These are phyloP conservation scores for Alternaria solani DNA, from an alignment of 2,329 filamentous ascomycete species.

Conservation along the genomic window DNA sequence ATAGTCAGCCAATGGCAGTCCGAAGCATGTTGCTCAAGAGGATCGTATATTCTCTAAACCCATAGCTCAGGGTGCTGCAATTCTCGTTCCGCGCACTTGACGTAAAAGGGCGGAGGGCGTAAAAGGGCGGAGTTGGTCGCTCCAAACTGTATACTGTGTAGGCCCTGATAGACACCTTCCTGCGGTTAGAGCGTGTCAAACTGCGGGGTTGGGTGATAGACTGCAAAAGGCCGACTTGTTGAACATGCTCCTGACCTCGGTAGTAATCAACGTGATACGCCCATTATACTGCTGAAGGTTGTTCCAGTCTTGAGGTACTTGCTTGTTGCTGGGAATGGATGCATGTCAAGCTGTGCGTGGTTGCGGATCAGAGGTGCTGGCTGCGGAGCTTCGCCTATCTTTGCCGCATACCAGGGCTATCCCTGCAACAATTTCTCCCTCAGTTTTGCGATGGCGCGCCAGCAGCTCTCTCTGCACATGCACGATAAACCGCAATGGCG, in stretches of 20 bases:
- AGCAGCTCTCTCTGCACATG: slow-evolving; percentile 22
- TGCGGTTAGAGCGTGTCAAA: not conserved
- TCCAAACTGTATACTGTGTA: too few species aligned
- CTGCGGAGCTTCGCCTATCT: slow-evolving; percentile 27
- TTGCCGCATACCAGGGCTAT: slow-evolving; percentile 25
- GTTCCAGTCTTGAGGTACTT: not conserved
- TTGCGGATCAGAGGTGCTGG: slow-evolving; percentile 14
- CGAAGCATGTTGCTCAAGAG: not conserved
- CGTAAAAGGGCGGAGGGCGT: not conserved
- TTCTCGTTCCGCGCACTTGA: not conserved
- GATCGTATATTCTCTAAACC: not conserved
- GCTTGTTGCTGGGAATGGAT: not conserved
- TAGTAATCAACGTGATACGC: rapidly evolving
- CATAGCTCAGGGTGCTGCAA: not conserved
- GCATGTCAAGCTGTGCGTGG: not conserved
- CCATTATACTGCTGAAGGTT: not conserved
- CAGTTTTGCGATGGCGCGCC: slow-evolving; percentile 32
- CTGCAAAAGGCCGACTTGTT: not conserved
- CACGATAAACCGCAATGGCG: slow-evolving; percentile 36
- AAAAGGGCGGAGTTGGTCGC: not conserved
- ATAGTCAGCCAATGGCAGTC: slow-evolving; percentile 5
- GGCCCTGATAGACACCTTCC: not conserved
- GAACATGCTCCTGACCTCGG: not conserved
- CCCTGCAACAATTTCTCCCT: slow-evolving; percentile 46
- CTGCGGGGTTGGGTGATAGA: not conserved